Evolutionary conservation across 164 flowering plant species (phyloP).

Genomic region (Aristolochia contorta): DNA sequence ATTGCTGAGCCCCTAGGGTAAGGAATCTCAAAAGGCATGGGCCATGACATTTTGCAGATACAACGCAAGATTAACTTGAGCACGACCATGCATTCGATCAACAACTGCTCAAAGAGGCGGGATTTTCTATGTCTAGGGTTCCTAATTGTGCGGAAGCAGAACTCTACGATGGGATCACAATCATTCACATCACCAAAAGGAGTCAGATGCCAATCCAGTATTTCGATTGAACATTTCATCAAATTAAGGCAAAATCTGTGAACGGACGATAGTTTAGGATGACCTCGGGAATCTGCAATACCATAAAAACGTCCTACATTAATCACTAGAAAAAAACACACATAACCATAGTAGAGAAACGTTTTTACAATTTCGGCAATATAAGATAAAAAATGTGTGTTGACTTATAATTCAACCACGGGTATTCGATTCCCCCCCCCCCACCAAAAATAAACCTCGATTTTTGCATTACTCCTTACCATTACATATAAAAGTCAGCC

Average conservation of each 20-base stretch:
- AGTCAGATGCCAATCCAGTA: slow-evolving; percentile 81
- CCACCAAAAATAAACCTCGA: no score
- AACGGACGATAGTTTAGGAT: slow-evolving; percentile 54
- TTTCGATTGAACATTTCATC: slow-evolving; percentile 67
- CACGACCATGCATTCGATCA: slow-evolving; percentile 90
- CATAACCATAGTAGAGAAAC: not conserved
- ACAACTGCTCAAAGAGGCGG: slow-evolving; percentile 64
- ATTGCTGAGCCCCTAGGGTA: no score
- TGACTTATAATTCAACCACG: no score
- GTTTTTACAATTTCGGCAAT: no score
- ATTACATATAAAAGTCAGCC: no score
- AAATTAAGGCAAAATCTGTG: slow-evolving; percentile 66
- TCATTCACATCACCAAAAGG: slow-evolving; percentile 83
- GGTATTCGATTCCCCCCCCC: no score
- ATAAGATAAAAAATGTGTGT: no score
- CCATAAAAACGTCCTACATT: not conserved
- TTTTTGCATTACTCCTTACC: no score
- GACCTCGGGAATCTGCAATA: slow-evolving; percentile 53
- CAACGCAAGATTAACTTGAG: slow-evolving; percentile 73
- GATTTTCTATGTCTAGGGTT: slow-evolving; percentile 49
- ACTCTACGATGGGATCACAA: slow-evolving; percentile 58
- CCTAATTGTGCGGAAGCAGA: slow-evolving; percentile 67
- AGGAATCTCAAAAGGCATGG: no score
- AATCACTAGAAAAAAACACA: not conserved
- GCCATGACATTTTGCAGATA: no score